These are phyloP conservation scores for Marasmius sp. DNA, from an alignment of 1,284 basidiomycete genomes.

Conservation along the genomic window DNA sequence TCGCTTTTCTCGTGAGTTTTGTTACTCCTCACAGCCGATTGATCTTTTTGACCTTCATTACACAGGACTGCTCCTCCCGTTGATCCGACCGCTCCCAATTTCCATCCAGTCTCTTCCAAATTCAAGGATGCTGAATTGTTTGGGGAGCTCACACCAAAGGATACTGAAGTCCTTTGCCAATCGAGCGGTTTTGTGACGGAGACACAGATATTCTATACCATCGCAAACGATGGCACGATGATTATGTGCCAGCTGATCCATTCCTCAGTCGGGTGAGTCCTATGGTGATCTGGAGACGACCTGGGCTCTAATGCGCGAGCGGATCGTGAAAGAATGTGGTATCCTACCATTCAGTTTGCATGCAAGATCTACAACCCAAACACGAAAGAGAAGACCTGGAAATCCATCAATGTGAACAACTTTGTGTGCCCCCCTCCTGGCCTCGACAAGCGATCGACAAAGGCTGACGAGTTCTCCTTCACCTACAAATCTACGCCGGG, in stretches of 20 bases:
- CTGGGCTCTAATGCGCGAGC: conserved; percentile 3
- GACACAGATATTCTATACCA: conserved; percentile 89
- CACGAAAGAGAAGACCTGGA: conserved; percentile 82
- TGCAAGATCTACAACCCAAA: conserved; percentile 88
- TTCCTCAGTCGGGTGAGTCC: conserved; percentile 86
- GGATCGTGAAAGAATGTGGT: conserved; percentile 67
- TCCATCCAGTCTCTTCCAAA: conserved; percentile 72
- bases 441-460: conserved; percentile 85
- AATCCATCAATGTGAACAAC: conserved; percentile 85
- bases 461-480: conserved; percentile 88
- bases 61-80: conserved; percentile 51
- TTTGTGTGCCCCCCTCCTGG: conserved; percentile 76
- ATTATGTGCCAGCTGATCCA: conserved; percentile 95
- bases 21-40: conserved; percentile 6
- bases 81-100: conserved; percentile 71
- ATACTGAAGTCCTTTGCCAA: conserved; percentile 83
- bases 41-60: conserved; percentile 17
- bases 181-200: conserved; percentile 85
- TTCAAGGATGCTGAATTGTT: conserved; percentile 58
- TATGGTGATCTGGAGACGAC: conserved; percentile 13
- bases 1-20: conserved; percentile 68
- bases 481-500: conserved; percentile 66
- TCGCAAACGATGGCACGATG: conserved; percentile 80
- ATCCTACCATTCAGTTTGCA: conserved; percentile 93
- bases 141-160: conserved; percentile 70